Percentiles rank a stretch among this genome's conserved stretches.
phyloP scores from a whole-genome alignment of 768 basidiomycete genomes.

The Mycena vitilis region DNA sequence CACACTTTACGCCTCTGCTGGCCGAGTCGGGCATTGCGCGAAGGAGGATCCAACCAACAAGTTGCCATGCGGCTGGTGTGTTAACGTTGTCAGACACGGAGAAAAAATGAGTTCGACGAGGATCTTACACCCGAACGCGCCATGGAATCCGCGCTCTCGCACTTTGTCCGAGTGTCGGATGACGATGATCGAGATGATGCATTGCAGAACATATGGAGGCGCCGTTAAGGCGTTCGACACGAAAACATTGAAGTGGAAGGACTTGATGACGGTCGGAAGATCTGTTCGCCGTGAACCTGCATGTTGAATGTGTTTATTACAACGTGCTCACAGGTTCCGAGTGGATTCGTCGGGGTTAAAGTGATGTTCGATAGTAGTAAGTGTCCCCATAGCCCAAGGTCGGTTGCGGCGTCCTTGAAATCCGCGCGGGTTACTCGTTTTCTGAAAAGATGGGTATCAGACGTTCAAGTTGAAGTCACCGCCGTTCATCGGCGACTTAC shows the following conservation, averaged over 20 bases:
- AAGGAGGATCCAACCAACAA: conserved; percentile 51
- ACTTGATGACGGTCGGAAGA: conserved; percentile 53
- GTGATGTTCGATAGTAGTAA: conserved; percentile 49
- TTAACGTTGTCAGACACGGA: background rate
- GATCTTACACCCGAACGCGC: conserved; percentile 47
- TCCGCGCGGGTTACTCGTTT: conserved; percentile 49
- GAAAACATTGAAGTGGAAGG: conserved; percentile 51
- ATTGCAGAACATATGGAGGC: conserved; percentile 51
- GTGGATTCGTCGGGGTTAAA: conserved; percentile 51
- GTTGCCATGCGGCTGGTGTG: conserved; percentile 53
- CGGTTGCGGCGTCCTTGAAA: conserved; percentile 50
- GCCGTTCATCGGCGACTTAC: conserved; percentile 37
- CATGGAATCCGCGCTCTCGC: conserved; percentile 49
- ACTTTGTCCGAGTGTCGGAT: conserved; percentile 49
- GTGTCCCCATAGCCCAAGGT: conserved; percentile 50
- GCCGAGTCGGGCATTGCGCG: conserved; percentile 45
- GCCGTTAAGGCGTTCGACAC: conserved; percentile 53
- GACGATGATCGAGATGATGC: conserved; percentile 46
- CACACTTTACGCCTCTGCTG: conserved; percentile 44
- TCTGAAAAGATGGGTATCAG: conserved; percentile 31
- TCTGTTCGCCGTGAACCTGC: conserved; percentile 37
- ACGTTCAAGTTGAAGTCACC: background rate
- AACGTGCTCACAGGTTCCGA: conserved; percentile 47
- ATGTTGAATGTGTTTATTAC: background rate
- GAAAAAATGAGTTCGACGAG: background rate